Evolutionary conservation across 2,329 filamentous ascomycete genomes (phyloP), one percentile per base, ranked within the genome.

Genomic region (Rhinocladiella similis): DNA sequence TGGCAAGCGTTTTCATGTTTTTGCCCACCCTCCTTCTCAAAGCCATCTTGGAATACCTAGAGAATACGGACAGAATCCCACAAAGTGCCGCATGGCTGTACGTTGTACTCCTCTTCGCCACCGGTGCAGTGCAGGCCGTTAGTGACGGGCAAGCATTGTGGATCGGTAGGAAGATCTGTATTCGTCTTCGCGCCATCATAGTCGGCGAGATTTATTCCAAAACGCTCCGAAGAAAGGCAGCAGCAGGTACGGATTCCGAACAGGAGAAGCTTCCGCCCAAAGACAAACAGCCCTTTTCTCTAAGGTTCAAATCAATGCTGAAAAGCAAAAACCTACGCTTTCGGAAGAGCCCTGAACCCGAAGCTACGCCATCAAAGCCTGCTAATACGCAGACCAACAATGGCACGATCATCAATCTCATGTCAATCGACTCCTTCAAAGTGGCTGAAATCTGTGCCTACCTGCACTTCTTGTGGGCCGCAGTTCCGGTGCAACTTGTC

Each of bases 361-460:
- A 14, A 18, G 18, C 62, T 16, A 67, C 66, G 33, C 67, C 22
- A n/a, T 55, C 69, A n/a, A 63, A 58, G 60, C n/a, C 54, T 14
- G 55, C 59, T 16, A 87, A 91, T 60, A 83, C 88, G 56, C 91
- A 96, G 75, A 93, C 91, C 38, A 97, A 94, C 59, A 82, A 95
- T 49, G 94, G 95, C 61, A 96, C 94, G n/a, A 97, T 99, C 68
- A 99, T 99, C 77, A 99, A 97, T 72, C 80, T 99, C 63, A 99
- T 99, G 94, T 95, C 94, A 10, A 95, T 99, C 39, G 95, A 99
- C 77, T 97, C 93, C 47, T 97, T 97, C 84, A 99, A 99, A 76
- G 91, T 99, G 53, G 89, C 90, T 60, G 94, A 99, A 70, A 87
- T 96, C 57, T 94, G 91, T 36, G 89, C 93, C 0, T 99, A 99